phyloP scores from a whole-genome alignment of 345 rosid genomes.

The Populus tremula region DNA sequence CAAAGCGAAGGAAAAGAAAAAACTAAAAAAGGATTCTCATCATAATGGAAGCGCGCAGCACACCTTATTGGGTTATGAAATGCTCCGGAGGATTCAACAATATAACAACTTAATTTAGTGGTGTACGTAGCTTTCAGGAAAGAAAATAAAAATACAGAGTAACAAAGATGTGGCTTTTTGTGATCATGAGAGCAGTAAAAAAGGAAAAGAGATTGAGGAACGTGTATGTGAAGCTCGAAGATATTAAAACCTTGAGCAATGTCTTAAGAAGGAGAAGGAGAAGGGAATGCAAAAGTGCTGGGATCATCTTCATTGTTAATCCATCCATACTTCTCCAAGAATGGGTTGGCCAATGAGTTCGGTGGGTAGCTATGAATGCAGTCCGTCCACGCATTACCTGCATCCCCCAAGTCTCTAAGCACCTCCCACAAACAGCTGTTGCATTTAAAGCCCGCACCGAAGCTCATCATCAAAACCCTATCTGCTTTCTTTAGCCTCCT shows the following conservation, averaged over 20 bases:
- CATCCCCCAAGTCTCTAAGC: slow-evolving; percentile 44
- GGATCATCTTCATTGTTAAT: slow-evolving; percentile 70
- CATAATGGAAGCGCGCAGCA: neutral
- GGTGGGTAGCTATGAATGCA: slow-evolving; percentile 74
- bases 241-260: neutral
- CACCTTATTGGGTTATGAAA: slow-evolving; percentile 13
- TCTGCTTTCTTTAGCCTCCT: slow-evolving; percentile 75
- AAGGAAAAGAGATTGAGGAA: neutral
- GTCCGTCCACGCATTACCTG: slow-evolving; percentile 54
- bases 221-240: neutral
- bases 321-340: slow-evolving; percentile 87
- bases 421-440: slow-evolving; percentile 84
- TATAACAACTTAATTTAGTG: neutral
- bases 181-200: neutral
- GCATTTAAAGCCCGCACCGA: slow-evolving; percentile 85
- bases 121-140: neutral
- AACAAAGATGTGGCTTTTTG: neutral
- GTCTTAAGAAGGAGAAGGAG: slow-evolving; percentile 13
- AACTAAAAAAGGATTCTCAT: neutral
- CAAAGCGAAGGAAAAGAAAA: neutral
- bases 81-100: slow-evolving; percentile 11
- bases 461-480: slow-evolving; percentile 62
- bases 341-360: slow-evolving; percentile 61
- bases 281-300: slow-evolving; percentile 46
- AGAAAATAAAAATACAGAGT: neutral